A percentile compares a stretch with the other conserved stretches of the same genome.
Evolutionary conservation across 495 filamentous ascomycete genomes (phyloP).

Genomic region (Penicillium samsonianum): DNA sequence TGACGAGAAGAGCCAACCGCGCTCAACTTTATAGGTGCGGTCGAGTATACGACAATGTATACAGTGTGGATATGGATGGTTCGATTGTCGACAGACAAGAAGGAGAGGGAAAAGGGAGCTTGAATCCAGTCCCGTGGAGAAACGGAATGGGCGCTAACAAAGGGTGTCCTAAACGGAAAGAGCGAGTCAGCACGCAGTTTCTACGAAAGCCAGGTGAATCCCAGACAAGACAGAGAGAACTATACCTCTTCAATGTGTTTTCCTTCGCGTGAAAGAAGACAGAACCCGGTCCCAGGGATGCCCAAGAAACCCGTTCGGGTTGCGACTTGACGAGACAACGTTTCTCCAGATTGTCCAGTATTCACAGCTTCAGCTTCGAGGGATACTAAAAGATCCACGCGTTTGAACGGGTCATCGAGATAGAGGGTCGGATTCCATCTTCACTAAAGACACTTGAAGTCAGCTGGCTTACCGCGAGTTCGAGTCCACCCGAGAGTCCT

Average conservation of each 20-base stretch:
- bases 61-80: neutral
- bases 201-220: neutral
- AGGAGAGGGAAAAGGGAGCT: neutral
- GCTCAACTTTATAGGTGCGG: neutral
- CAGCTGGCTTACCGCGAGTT: neutral
- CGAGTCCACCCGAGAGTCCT: neutral
- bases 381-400: neutral
- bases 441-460: neutral
- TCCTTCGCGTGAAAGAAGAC: neutral
- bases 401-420: neutral
- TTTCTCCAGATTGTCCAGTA: neutral
- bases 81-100: neutral
- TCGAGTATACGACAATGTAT: neutral
- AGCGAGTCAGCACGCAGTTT: neutral
- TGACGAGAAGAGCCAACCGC: neutral
- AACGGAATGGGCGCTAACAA: neutral
- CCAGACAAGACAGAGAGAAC: neutral
- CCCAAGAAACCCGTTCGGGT: neutral
- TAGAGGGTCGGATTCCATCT: neutral
- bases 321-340: neutral
- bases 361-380: neutral
- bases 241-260: neutral
- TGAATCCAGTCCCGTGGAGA: neutral
- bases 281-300: neutral
- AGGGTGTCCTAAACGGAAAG: neutral